Evolutionary conservation across 1,284 basidiomycete species (phyloP), one percentile per base, ranked within the genome.

Genomic region (Golubevia pallescens): DNA sequence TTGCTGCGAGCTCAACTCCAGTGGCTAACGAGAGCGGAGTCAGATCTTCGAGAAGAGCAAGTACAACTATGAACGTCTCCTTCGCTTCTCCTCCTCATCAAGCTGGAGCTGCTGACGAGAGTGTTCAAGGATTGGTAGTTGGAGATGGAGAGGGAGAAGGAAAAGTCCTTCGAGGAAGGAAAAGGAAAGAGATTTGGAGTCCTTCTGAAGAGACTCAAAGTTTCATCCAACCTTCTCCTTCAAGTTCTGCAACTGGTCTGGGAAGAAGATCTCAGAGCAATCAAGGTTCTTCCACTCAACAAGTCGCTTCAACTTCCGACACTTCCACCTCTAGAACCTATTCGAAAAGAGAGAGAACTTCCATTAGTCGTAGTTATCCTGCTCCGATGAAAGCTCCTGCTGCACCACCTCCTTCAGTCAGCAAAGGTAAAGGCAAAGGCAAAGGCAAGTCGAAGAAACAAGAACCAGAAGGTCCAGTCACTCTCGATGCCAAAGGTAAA

Each of bases 371-470:
- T 28, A 28, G 28, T 28, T 28, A 28, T 28, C 28, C 28, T 28
- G 28, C 28, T 28, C 28, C 28, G 28, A 28, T 28, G 28, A 28
- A 28, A 28, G 28, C 28, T 28, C 28, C 28, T 28, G 28, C 28
- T 28, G 28, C 28, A 28, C 28, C 28, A 28, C 28, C 28, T 28
- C 42, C 42, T 80, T 72, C 79, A 79, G 2, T 77, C 81, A 0
- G 71, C 77, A 62, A 84, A 78, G 28, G 79, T 81, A 58, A 84
- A 65, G 2, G 75, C 75, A 53, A 84, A 81, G 3, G 82, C 74
- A 4, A 79, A 81, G 28, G 72, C 72, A 57, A 84, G 67, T 23
- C 81, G 60, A 28, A 28, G 28, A 28, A 28, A 28, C 28, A 28
- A 28, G 42, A 48, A 48, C 16, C 42, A 13, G 8, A 10, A 48